phyloP scores from a whole-genome alignment of 257 asterid genomes.

The Solanum sitiens region DNA sequence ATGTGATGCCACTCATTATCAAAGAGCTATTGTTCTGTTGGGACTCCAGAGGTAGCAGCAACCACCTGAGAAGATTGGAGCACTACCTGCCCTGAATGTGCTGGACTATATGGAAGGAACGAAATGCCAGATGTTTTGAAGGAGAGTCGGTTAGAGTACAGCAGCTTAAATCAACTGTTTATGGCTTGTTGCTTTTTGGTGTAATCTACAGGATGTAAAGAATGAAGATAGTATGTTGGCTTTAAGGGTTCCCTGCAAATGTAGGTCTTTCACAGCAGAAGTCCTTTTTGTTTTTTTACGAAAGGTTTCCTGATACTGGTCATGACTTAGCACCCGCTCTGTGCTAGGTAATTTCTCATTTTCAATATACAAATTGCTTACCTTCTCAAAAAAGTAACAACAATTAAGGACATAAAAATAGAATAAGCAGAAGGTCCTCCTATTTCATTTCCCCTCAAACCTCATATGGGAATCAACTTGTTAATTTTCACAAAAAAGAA shows the following conservation, averaged over 20 bases:
- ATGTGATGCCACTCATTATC: not conserved
- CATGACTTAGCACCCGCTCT: not conserved
- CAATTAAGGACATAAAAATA: not conserved
- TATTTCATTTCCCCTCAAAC: not conserved
- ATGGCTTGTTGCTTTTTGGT: not conserved
- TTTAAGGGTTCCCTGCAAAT: not conserved
- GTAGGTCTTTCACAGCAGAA: not conserved
- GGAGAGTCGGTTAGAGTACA: not conserved
- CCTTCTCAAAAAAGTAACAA: not conserved
- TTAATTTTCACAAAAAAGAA: not conserved
- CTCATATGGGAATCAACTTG: not conserved
- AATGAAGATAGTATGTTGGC: not conserved
- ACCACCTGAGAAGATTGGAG: not conserved
- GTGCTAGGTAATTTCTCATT: not conserved
- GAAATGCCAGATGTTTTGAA: not conserved
- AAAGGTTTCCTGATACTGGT: not conserved
- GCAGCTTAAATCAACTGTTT: not conserved
- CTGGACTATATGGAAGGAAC: slow-evolving; percentile 11
- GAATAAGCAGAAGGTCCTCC: not conserved
- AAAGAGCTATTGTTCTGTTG: not conserved
- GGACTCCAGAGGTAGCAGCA: not conserved
- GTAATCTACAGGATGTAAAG: not conserved
- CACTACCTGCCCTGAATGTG: not conserved
- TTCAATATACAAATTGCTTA: not conserved
- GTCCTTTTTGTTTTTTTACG: not conserved